phyloP scores from a whole-genome alignment of 2,329 filamentous ascomycete genomes.

The Dactylellina drechsleri region DNA sequence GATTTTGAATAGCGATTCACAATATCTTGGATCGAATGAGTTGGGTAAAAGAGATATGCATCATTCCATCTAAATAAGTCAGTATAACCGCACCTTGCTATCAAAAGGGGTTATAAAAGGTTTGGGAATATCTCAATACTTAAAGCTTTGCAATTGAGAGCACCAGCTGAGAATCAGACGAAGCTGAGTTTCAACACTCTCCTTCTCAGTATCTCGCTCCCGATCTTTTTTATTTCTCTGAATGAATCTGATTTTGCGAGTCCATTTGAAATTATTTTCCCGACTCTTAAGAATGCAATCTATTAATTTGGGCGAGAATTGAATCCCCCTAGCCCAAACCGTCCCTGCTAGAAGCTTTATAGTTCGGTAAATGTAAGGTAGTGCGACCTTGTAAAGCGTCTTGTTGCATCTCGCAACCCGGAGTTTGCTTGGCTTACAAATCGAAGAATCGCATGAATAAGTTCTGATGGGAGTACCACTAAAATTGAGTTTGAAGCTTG shows the following conservation, averaged over 20 bases:
- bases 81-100: not conserved
- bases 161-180: not conserved
- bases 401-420: not conserved
- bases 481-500: no score
- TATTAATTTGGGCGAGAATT: not conserved
- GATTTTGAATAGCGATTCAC: not conserved
- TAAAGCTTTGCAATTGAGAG: not conserved
- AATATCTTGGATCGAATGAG: not conserved
- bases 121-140: not conserved
- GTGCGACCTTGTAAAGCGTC: not conserved
- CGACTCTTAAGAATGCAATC: not conserved
- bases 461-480: not conserved
- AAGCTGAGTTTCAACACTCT: not conserved
- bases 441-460: not conserved
- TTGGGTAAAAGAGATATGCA: not conserved
- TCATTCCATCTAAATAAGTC: not conserved
- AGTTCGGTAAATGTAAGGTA: not conserved
- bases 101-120: not conserved
- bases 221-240: not conserved
- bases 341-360: not conserved
- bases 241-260: not conserved
- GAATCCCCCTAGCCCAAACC: not conserved
- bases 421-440: not conserved
- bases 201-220: not conserved
- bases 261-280: not conserved